Percentiles rank a stretch among this genome's conserved stretches.
Conservation (phyloP, 768 basidiomycete genomes). For the Mrakia frigida region DNA sequence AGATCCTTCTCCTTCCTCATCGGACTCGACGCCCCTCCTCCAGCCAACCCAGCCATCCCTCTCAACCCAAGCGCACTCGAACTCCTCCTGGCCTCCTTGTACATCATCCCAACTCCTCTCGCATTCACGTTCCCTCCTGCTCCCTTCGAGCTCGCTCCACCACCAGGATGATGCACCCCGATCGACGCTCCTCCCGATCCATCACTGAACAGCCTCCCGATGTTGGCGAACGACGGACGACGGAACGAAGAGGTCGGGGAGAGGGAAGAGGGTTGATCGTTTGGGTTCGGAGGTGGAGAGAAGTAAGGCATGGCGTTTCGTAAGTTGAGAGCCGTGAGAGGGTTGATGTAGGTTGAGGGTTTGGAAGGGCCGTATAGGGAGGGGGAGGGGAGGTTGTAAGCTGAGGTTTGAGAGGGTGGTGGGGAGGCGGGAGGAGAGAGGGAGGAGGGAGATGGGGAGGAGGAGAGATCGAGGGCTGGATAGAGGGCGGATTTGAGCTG, state of each 20-base stretch:
- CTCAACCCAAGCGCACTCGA: neutral
- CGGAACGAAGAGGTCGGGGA: neutral
- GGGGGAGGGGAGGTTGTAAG: neutral
- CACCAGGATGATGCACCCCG: neutral
- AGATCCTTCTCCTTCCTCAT: neutral
- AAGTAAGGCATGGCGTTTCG: slow-evolving; percentile 23
- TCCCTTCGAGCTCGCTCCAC: neutral
- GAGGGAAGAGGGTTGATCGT: neutral
- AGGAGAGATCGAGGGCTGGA: neutral
- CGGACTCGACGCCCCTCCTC: neutral
- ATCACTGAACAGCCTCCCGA: slow-evolving; percentile 12
- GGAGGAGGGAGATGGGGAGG: neutral
- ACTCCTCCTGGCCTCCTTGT: neutral
- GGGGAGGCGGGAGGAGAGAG: neutral
- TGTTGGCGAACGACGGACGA: slow-evolving; percentile 16
- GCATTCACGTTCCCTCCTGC: neutral
- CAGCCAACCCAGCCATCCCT: neutral
- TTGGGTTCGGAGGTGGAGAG: neutral
- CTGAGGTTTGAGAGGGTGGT: neutral
- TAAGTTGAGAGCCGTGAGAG: slow-evolving; percentile 18
- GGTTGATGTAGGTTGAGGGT: slow-evolving; percentile 2
- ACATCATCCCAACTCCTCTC: slow-evolving; percentile 7
- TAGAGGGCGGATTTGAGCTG: slow-evolving; percentile 25
- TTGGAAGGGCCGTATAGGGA: neutral
- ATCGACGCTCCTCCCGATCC: neutral